A percentile compares a stretch with the other conserved stretches of the same genome.
phyloP scores from a whole-genome alignment of 2,329 filamentous ascomycete species.

The Talaromyces sp. region DNA sequence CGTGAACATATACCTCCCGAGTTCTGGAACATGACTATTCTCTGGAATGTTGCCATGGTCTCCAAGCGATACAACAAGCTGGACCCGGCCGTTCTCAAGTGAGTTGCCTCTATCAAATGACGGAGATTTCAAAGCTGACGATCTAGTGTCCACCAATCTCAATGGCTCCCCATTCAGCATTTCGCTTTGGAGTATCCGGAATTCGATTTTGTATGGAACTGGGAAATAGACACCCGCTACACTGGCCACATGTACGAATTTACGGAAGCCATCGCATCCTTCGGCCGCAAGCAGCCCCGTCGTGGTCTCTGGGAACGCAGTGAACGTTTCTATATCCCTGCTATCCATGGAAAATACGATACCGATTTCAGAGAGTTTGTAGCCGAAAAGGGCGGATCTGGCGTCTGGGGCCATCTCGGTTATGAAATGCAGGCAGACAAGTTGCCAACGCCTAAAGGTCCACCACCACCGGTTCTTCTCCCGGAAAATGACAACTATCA shows the following conservation, averaged over 20 bases:
- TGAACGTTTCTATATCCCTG: slow-evolving; percentile 54
- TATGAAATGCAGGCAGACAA: slow-evolving; percentile 46
- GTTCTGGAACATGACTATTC: slow-evolving; percentile 35
- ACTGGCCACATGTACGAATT: slow-evolving; percentile 69
- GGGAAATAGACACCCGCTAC: slow-evolving; percentile 66
- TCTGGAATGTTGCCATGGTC: slow-evolving; percentile 27
- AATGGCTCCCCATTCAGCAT: slow-evolving; percentile 52
- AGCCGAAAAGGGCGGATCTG: slow-evolving; percentile 40
- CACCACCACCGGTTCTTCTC: slow-evolving; percentile 57
- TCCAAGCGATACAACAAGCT: slow-evolving; percentile 22
- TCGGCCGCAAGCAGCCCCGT: slow-evolving; percentile 52
- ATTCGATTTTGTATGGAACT: slow-evolving; percentile 67
- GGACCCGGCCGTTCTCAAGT: slow-evolving; percentile 18
- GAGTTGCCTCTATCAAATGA: not conserved
- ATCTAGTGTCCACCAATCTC: slow-evolving; percentile 18
- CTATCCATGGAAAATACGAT: slow-evolving; percentile 49
- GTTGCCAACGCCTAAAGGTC: slow-evolving; percentile 54
- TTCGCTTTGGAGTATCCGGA: slow-evolving; percentile 62
- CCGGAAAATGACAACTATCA: slow-evolving; percentile 63
- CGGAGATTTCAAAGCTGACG: slow-evolving; percentile 3
- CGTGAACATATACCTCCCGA: slow-evolving; percentile 26
- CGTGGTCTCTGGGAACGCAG: slow-evolving; percentile 59
- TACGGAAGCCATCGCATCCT: slow-evolving; percentile 58
- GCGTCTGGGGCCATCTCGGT: slow-evolving; percentile 65
- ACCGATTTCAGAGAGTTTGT: slow-evolving; percentile 15